phyloP scores from a whole-genome alignment of 2,329 filamentous ascomycete genomes.

The Fusarium oxysporum region DNA sequence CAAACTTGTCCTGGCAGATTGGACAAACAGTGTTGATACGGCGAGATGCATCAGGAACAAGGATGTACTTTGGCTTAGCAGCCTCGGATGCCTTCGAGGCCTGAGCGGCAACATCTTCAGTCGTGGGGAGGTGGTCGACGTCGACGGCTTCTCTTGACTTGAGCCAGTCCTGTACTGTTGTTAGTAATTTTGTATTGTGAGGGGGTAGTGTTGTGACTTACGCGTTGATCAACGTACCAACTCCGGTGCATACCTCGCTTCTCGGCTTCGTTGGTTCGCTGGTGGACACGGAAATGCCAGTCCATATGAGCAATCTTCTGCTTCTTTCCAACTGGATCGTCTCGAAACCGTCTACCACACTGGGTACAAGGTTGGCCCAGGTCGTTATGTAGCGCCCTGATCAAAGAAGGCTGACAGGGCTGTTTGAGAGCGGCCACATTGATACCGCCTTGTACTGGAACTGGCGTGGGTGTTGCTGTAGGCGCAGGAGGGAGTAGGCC shows the following conservation, averaged over 20 bases:
- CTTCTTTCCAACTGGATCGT: slow-evolving; percentile 80
- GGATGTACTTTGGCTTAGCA: slow-evolving; percentile 76
- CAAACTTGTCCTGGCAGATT: slow-evolving; percentile 95
- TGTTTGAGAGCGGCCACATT: slow-evolving; percentile 75
- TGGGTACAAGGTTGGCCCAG: slow-evolving; percentile 90
- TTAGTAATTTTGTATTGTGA: slow-evolving; percentile 40
- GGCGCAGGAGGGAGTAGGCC: slow-evolving; percentile 68
- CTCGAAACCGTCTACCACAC: slow-evolving; percentile 87
- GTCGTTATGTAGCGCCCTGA: slow-evolving; percentile 81
- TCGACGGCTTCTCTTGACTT: slow-evolving; percentile 85
- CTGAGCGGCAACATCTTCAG: slow-evolving; percentile 50
- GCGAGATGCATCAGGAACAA: slow-evolving; percentile 82
- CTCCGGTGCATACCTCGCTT: slow-evolving; percentile 90
- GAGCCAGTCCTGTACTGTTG: slow-evolving; percentile 80
- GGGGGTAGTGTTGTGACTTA: slow-evolving; percentile 55
- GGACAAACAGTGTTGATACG: slow-evolving; percentile 84
- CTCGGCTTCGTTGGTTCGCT: slow-evolving; percentile 85
- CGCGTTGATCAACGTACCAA: slow-evolving; percentile 92
- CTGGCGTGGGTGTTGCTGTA: slow-evolving; percentile 53
- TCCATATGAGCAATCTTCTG: slow-evolving; percentile 95
- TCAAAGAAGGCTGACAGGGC: slow-evolving; percentile 80
- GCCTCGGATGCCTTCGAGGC: slow-evolving; percentile 53
- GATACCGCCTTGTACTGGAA: slow-evolving; percentile 67
- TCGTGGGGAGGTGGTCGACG: slow-evolving; percentile 59
- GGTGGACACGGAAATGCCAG: slow-evolving; percentile 97